Conservation (phyloP, 768 basidiomycete genomes). For the Sarcomyxa edulis region DNA sequence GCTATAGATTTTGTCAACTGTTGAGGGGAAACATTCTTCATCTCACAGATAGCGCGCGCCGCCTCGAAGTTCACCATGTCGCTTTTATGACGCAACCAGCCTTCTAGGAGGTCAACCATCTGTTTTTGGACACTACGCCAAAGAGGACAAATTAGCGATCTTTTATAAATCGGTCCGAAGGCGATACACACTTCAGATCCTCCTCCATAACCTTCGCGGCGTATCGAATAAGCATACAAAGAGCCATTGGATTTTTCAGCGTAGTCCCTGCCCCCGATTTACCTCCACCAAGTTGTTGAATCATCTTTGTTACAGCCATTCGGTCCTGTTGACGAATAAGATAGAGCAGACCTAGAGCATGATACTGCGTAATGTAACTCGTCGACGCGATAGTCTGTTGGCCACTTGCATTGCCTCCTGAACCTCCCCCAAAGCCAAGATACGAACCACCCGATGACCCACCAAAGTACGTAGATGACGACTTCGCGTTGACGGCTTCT, state of each 20-base stretch:
- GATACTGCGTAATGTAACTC: conserved; percentile 95
- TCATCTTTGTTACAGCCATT: conserved; percentile 99
- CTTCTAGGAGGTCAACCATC: conserved; percentile 91
- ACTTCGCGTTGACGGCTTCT: conserved; percentile 90
- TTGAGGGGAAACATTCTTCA: conserved; percentile 72
- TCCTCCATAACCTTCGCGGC: conserved; percentile 99
- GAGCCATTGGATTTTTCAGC: conserved; percentile 92
- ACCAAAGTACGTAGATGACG: conserved; percentile 64
- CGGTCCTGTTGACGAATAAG: conserved; percentile 95
- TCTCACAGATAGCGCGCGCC: conserved; percentile 94
- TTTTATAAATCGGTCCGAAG: neutral
- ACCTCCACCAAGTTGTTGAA: conserved; percentile 92
- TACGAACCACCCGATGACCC: conserved; percentile 50
- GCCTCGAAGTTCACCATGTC: conserved; percentile 99
- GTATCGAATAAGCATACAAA: conserved; percentile 98
- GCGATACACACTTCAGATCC: conserved; percentile 81
- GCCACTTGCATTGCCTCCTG: conserved; percentile 40
- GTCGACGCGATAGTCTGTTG: conserved; percentile 82
- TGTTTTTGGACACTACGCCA: conserved; percentile 74
- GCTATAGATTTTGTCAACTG: conserved; percentile 88
- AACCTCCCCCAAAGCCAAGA: conserved; percentile 66
- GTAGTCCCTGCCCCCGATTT: conserved; percentile 80
- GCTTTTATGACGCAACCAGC: conserved; percentile 96
- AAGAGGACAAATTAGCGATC: neutral
- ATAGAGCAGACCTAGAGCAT: conserved; percentile 90